These are phyloP conservation scores for Ceratobasidium sp. DNA, from an alignment of 1,284 basidiomycete species.

Conservation along the genomic window DNA sequence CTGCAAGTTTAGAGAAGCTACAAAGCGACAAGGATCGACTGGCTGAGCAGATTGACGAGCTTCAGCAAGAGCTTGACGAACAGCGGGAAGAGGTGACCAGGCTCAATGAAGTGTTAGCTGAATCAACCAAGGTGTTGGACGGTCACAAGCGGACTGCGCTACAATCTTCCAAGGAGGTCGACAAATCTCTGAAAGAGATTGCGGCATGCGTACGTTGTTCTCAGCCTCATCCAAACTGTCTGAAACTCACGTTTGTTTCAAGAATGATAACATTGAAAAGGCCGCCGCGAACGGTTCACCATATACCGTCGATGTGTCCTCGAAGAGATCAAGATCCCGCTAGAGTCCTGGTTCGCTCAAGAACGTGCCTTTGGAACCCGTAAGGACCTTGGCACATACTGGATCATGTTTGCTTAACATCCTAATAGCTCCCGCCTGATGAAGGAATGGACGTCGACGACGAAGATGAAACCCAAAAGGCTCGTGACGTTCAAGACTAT, in stretches of 20 bases:
- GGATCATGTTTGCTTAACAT: conserved; percentile 12
- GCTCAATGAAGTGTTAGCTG: conserved; percentile 69
- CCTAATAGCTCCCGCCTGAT: conserved; percentile 71
- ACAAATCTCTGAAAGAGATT: conserved; percentile 90
- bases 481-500: conserved; percentile 77
- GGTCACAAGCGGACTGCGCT: conserved; percentile 73
- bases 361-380: conserved; percentile 94
- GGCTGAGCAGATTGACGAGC: conserved; percentile 64
- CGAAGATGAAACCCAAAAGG: conserved; percentile 74
- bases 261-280: conserved; percentile 96
- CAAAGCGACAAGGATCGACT: conserved; percentile 64
- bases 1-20: conserved; percentile 62
- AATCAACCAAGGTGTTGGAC: conserved; percentile 74
- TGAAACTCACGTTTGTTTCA: not conserved
- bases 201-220: conserved; percentile 65
- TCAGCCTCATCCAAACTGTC: conserved; percentile 28
- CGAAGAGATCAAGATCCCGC: conserved; percentile 88
- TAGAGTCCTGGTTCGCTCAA: conserved; percentile 78
- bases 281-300: conserved; percentile 83
- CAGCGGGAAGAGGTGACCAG: conserved; percentile 66
- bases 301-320: conserved; percentile 92
- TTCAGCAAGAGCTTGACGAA: conserved; percentile 66
- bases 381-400: conserved; percentile 48
- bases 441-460: conserved; percentile 91
- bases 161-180: conserved; percentile 77